Base-by-base conservation (phyloP, 1,139 yeast species). In the Candida gigantensis region DNA sequence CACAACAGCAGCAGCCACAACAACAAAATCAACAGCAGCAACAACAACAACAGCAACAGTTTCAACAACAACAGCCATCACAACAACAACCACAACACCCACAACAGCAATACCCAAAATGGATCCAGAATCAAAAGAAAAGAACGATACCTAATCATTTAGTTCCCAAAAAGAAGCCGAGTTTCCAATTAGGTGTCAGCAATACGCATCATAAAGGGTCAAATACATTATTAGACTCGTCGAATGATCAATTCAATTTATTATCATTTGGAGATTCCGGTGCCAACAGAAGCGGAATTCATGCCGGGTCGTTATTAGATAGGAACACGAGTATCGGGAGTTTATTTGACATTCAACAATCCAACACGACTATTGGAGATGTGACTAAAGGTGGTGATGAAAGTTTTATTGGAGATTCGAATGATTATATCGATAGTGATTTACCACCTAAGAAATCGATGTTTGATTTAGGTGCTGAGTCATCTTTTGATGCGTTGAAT, bases 391-490 rank as follows among this genome's bases (percentile, higher is more conserved):
- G 51, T 30, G 60, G 51, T 38, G 65, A 63, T 37, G 69, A 64
- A 3, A 53, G 63, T 9, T 45, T 49, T 18, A 45, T 30, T n/a
- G 33, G 30, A 10, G 42, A 53, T 17, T 53, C 49, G 17, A 70
- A 63, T 34, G 69, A 63, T 29, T 52, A 57, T 18, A 29, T 27
- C 23, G 32, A 19, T 10, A 39, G 29, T 24, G 79, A 78, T 44
- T 52, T 66, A 31, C 87, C 87, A n/a, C 89, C 88, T 0, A 57
- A 70, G 4, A 62, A 75, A 41, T 79, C 87, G 1, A 65, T 81
- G 16, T 74, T 74, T 46, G 88, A 81, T 41, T 66, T 78, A 43
- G 72, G 73, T 45, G 75, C 69, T 40, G 73, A 67, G 32, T 63
- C 63, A 34, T 60, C 55, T 49, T 47, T 44, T 32, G 64, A 58